Conservation (phyloP, 2,329 filamentous ascomycete species). For the Trichoderma sp. region DNA sequence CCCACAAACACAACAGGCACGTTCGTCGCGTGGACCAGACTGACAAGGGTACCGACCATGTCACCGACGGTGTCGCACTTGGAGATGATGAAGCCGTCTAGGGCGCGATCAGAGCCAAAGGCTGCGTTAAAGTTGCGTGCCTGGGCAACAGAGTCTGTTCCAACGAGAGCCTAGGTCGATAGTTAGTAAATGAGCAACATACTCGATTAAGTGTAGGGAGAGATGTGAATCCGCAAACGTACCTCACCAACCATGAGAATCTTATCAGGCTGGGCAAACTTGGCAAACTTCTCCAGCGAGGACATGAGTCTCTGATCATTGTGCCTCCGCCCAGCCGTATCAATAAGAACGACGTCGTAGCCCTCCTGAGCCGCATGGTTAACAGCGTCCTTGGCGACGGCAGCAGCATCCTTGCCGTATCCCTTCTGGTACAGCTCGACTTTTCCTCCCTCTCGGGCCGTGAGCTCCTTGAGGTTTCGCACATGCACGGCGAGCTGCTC, state of each 20-base stretch:
- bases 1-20: conserved; percentile 93
- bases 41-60: conserved; percentile 94
- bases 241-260: conserved; percentile 86
- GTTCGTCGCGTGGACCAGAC: conserved; percentile 94
- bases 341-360: conserved; percentile 94
- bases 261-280: conserved; percentile 94
- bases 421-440: conserved; percentile 96
- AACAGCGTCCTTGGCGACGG: conserved; percentile 94
- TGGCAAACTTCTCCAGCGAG: conserved; percentile 93
- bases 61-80: conserved; percentile 99
- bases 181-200: neutral
- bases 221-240: conserved; percentile 22
- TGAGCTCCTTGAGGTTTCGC: conserved; percentile 86
- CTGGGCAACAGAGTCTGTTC: conserved; percentile 92
- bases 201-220: neutral
- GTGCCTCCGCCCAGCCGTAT: conserved; percentile 90
- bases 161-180: conserved; percentile 69
- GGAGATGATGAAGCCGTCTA: conserved; percentile 97
- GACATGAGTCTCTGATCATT: conserved; percentile 97
- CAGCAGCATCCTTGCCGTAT: conserved; percentile 95
- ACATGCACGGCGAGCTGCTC: conserved; percentile 97
- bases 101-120: conserved; percentile 74
- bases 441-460: conserved; percentile 74
- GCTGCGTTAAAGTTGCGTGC: conserved; percentile 94
- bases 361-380: conserved; percentile 68